These are phyloP conservation scores for Dichotomocladium elegans DNA, from an alignment of 371 early-diverging fungal genomes.

Conservation along the genomic window DNA sequence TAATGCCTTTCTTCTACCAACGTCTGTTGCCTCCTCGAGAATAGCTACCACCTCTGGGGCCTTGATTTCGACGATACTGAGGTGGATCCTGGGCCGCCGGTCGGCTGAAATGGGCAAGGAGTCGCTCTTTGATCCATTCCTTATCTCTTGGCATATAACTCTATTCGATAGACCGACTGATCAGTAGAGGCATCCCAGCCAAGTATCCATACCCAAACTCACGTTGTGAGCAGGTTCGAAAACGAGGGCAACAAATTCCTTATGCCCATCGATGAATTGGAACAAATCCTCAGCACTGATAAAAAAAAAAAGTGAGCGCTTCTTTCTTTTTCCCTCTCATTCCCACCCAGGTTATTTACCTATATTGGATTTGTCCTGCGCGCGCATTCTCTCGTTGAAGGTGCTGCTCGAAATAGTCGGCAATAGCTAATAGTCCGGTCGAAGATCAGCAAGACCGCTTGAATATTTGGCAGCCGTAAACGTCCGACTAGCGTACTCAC, in stretches of 20 bases:
- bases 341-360: too few species aligned
- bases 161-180: slow-evolving; percentile 4
- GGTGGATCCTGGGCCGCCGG: background rate
- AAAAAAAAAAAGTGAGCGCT: background rate
- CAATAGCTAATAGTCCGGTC: slow-evolving; percentile 24
- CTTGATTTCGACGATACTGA: background rate
- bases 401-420: slow-evolving; percentile 33
- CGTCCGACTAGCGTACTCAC: background rate
- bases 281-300: slow-evolving; percentile 44
- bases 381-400: slow-evolving; percentile 39
- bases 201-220: background rate
- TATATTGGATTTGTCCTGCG: slow-evolving; percentile 40
- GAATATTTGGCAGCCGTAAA: too few species aligned
- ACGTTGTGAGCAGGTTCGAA: slow-evolving; percentile 21
- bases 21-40: slow-evolving; percentile 3
- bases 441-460: too few species aligned
- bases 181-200: background rate
- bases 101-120: slow-evolving; percentile 39
- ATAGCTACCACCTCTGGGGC: background rate
- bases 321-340: background rate
- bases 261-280: slow-evolving; percentile 38
- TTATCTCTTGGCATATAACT: slow-evolving; percentile 39
- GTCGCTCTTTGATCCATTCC: slow-evolving; percentile 45
- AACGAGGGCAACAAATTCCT: slow-evolving; percentile 46
- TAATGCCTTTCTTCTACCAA: too few species aligned